Evolutionary conservation across 2,329 filamentous ascomycete genomes (phyloP), one percentile per base, ranked within the genome.

Genomic region (Diplodia scrobiculata): DNA sequence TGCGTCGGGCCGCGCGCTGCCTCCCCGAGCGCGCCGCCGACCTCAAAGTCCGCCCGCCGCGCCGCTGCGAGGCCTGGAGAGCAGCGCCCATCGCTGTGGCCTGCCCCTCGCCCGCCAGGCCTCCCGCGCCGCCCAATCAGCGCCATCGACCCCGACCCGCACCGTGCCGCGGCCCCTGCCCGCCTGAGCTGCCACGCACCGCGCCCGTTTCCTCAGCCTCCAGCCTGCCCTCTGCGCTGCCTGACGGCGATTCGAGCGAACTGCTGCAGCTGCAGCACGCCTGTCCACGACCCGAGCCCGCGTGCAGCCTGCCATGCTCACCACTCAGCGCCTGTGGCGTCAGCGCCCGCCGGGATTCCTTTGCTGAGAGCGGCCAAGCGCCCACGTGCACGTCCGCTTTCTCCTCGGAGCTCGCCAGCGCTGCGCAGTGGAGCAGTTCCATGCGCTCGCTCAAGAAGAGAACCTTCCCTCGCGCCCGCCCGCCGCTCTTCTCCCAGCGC

Each of bases 321-420:
- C 41, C 58, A 50, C 58, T 62, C 58, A 62, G 58, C 58, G 45
- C 29, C 45, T 47, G 45, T 52, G 59, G 48, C 59, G 21, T 38
- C 60, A 45, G 48, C 60, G 60, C 47, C 55, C 21, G n/a, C 36
- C 60, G 32, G 60, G 60, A 63, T 25, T 19, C 13, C 19, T 58
- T 55, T 48, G 53, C 63, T 51, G 53, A 29, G 36, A 29, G 32
- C 53, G 63, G 63, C 53, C 45, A 51, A 48, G 63, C 53, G 63
- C 29, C 7, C 25, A 19, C 52, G 48, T 36, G 21, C 38, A 52
- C 32, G 47, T 45, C 51, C 63, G 45, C 41, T 66, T 66, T 66
- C 63, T 66, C 63, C 63, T 58, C 63, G 63, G 63, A 65, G 36
- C 51, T 55, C 21, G 36, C 52, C 60, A 64, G 60, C 25, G 32